Percentiles rank a stretch among this genome's conserved stretches.
Conservation (phyloP, 345 rosid genomes). For the Eucalyptus fibrosa region DNA sequence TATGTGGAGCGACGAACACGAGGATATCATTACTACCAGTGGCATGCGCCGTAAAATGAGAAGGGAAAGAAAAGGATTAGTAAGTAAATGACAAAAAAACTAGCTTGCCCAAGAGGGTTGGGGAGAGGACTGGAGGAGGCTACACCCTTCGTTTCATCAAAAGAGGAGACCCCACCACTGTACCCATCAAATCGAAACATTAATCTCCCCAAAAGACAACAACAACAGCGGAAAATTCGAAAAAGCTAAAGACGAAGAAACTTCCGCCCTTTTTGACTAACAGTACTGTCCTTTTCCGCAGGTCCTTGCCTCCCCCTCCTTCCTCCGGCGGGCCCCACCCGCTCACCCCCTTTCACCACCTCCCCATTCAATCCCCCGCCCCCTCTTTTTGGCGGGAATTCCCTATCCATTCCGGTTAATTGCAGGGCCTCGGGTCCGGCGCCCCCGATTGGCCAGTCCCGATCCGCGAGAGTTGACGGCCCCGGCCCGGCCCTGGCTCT, state of each 20-base stretch:
- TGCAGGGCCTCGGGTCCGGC: slow-evolving; percentile 3
- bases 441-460: background rate
- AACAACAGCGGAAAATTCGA: background rate
- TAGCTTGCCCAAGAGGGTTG: background rate
- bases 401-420: background rate
- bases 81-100: background rate
- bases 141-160: background rate
- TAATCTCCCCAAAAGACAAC: background rate
- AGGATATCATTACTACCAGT: background rate
- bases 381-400: slow-evolving; percentile 16
- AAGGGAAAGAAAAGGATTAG: background rate
- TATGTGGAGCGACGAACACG: background rate
- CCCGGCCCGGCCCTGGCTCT: background rate
- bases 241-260: background rate
- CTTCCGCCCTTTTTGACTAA: slow-evolving; percentile 5
- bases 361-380: background rate
- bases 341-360: background rate
- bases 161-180: background rate
- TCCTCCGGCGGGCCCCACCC: background rate
- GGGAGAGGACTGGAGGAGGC: background rate
- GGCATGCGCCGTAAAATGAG: background rate
- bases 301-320: background rate
- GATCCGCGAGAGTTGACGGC: background rate
- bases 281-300: slow-evolving; percentile 15
- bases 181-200: background rate